Conservation (phyloP, 768 basidiomycete genomes). For the Lepiota subincarnata region DNA sequence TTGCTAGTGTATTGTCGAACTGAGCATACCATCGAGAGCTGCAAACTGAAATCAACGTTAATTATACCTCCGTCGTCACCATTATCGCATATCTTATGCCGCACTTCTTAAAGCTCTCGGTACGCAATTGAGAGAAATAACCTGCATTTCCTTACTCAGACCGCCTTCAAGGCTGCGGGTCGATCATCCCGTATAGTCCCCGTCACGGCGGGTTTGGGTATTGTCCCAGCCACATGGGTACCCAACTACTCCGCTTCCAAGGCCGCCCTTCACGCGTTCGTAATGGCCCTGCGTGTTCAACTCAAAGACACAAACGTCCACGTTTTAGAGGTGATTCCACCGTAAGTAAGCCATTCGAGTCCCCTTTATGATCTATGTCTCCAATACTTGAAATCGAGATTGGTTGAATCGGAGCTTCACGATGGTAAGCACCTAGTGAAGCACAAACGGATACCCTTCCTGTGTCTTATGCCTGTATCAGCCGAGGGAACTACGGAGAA, state of each 20-base stretch:
- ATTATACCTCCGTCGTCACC: conserved; percentile 50
- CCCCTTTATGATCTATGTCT: neutral
- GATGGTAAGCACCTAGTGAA: conserved; percentile 33
- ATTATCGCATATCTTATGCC: conserved; percentile 47
- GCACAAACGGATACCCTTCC: neutral
- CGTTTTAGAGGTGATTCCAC: conserved; percentile 51
- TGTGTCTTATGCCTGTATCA: conserved; percentile 14
- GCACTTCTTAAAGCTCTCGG: conserved; percentile 51
- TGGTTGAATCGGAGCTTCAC: conserved; percentile 58
- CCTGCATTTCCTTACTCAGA: neutral
- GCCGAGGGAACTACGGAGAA: conserved; percentile 43
- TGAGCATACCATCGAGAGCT: conserved; percentile 26
- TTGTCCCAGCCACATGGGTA: conserved; percentile 34
- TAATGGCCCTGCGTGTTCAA: conserved; percentile 38
- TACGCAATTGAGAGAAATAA: conserved; percentile 21
- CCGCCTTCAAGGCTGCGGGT: conserved; percentile 29
- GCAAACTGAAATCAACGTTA: conserved; percentile 45
- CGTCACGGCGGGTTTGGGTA: conserved; percentile 44
- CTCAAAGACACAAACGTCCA: conserved; percentile 43
- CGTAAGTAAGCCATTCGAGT: conserved; percentile 29
- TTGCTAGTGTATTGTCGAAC: neutral
- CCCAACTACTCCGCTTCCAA: conserved; percentile 51
- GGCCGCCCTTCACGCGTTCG: conserved; percentile 48
- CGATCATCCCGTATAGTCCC: conserved; percentile 41
- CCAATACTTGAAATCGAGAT: conserved; percentile 21